phyloP scores from a whole-genome alignment of 1,284 basidiomycete species.

The Trichosporon ovoides region DNA sequence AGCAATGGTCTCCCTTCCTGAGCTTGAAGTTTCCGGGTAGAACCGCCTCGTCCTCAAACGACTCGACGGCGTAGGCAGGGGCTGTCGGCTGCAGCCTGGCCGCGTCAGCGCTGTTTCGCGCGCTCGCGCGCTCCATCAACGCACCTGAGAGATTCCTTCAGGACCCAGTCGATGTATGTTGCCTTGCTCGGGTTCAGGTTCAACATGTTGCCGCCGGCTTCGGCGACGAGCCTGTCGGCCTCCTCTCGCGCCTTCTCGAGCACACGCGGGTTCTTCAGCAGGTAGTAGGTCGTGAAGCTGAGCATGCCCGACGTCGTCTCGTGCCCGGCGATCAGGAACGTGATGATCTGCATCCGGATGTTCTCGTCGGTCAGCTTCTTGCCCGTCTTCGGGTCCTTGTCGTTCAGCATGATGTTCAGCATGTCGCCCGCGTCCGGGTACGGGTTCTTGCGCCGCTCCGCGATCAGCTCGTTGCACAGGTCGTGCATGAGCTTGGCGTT shows the following conservation, averaged over 20 bases:
- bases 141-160: constrained; percentile 52
- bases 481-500: constrained; percentile 40
- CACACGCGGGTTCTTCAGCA: constrained; percentile 61
- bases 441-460: neutral
- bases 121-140: too few relatives aligned
- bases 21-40: constrained; percentile 47
- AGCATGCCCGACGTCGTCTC: constrained; percentile 64
- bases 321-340: constrained; percentile 70
- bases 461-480: constrained; percentile 5
- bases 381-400: constrained; percentile 53
- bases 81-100: constrained; percentile 50
- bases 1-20: constrained; percentile 41
- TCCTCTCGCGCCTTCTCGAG: constrained; percentile 61
- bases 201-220: neutral
- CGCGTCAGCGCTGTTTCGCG: too few relatives aligned
- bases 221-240: constrained; percentile 52
- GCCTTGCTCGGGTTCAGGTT: constrained; percentile 34
- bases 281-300: constrained; percentile 75
- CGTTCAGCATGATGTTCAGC: constrained; percentile 52
- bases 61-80: constrained; percentile 21
- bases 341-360: constrained; percentile 49
- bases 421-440: constrained; percentile 47
- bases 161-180: constrained; percentile 53
- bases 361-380: constrained; percentile 79
- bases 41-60: constrained; percentile 47